Conservation (phyloP, 169 alveolate species). For the Plasmodium berghei region DNA sequence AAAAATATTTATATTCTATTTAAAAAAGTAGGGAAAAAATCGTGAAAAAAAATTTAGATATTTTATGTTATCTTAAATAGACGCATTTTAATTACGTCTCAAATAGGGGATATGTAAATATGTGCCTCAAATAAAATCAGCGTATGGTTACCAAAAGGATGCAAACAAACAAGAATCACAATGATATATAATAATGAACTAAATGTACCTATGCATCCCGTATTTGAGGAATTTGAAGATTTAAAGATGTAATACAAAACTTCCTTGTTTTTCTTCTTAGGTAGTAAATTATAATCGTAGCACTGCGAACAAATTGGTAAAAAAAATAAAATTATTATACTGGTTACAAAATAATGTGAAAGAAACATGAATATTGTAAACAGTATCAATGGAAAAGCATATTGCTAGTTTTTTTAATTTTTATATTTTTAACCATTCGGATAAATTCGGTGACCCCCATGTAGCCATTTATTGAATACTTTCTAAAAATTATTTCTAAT, state of each 20-base stretch:
- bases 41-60: too few relatives aligned
- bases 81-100: too few relatives aligned
- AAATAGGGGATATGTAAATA: neutral
- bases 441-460: constrained; percentile 66
- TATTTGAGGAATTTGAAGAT: constrained; percentile 23
- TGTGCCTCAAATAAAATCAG: neutral
- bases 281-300: constrained; percentile 63
- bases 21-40: neutral
- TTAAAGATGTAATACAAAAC: constrained; percentile 39
- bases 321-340: neutral
- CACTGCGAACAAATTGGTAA: constrained; percentile 30
- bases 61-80: too few relatives aligned
- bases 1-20: constrained; percentile 55
- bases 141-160: too few relatives aligned
- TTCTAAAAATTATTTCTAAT: constrained; percentile 35
- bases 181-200: neutral
- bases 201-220: constrained; percentile 40
- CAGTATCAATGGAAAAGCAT: too few relatives aligned
- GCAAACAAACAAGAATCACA: neutral
- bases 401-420: too few relatives aligned
- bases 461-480: constrained; percentile 55
- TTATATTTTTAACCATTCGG: constrained; percentile 18
- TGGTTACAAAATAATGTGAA: neutral
- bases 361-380: neutral
- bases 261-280: constrained; percentile 41